Base-by-base conservation (phyloP, 805 yeast genomes). In the Lachancea dasiensis region DNA sequence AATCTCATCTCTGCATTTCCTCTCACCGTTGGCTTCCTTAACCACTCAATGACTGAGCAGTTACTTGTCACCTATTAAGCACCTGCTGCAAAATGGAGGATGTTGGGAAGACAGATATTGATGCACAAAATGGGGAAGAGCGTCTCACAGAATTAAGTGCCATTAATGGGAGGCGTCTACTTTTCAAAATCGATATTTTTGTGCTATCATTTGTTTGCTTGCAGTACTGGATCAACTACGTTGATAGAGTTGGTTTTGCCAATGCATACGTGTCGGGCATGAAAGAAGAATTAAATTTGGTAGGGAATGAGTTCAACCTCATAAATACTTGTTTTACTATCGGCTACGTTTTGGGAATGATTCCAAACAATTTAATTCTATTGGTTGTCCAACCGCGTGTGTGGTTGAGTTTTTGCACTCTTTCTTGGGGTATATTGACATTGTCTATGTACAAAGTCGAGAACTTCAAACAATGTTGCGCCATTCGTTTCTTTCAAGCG, bases 201-300 rank as follows among this genome's bases (percentile, higher is more conserved):
- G 51, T 50, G 27, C 25, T 50, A 29, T 38, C 51, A 1, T 50
- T 38, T 38, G 51, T 50, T 8, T 48, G 54, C 34, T 35, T 48
- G 28, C 47, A 48, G 11, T 50, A 48, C 38, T 50, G 52, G 52
- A 48, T 63, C 38, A 76, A 75, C 46, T 76, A 73, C 51, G 58
- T 77, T 24, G 81, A 76, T 51, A 59, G 75, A 39, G 56, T 70
- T 14, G 73, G 73, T 43, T 48, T 73, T 23, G 54, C 70, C 14
- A 67, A 70, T 45, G 80, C 82, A 3, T 76, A 75, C 47, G 79
- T 75, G 14, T 64, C 74, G 14, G 82, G 82, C 6, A 71, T 77
- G 79, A 65, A 72, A 46, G 74, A 72, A 43, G 79, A 69, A 39
- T 50, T 72, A 39, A 47, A 54, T 3, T 61, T 73, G 64, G 35